These are phyloP conservation scores for Polychaeton citri DNA, from an alignment of 2,329 filamentous ascomycete species.

Conservation along the genomic window DNA sequence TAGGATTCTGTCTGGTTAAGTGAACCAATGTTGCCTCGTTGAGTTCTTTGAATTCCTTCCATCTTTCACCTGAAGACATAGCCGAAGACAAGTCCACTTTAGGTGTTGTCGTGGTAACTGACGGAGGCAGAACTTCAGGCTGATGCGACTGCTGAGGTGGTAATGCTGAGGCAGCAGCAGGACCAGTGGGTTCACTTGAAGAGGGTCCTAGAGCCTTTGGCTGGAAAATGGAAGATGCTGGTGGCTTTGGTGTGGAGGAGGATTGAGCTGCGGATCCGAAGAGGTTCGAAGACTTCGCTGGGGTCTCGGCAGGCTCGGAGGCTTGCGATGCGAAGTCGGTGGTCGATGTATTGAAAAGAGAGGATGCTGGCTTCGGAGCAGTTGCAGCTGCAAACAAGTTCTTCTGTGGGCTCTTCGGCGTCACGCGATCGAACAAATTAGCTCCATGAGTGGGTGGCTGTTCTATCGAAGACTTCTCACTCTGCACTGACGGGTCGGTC, in stretches of 20 bases:
- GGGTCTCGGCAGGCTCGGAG: constrained; percentile 2
- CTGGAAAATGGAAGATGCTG: constrained; percentile 4
- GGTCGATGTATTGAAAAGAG: background rate
- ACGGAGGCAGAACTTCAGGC: constrained; percentile 1
- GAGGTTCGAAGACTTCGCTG: constrained; percentile 5
- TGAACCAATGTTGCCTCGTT: constrained; percentile 17
- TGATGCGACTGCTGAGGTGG: constrained; percentile 1
- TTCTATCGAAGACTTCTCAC: background rate
- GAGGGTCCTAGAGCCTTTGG: constrained; percentile 2
- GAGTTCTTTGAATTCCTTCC: constrained; percentile 9
- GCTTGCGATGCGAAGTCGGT: constrained; percentile 1
- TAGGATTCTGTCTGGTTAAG: constrained; percentile 10
- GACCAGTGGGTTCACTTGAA: background rate
- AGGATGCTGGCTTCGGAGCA: background rate
- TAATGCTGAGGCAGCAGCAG: background rate
- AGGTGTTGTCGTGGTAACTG: background rate
- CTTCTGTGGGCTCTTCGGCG: constrained; percentile 5
- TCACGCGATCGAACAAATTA: background rate
- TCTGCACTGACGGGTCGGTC: background rate
- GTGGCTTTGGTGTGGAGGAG: constrained; percentile 1
- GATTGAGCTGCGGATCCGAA: constrained; percentile 3
- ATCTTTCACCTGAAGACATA: constrained; percentile 1
- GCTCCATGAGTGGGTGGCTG: background rate
- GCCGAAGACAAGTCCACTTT: background rate
- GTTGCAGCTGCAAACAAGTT: constrained; percentile 3